Base-by-base conservation (phyloP, 352 stramenopile species). In the Phytophthora citrophthora region DNA sequence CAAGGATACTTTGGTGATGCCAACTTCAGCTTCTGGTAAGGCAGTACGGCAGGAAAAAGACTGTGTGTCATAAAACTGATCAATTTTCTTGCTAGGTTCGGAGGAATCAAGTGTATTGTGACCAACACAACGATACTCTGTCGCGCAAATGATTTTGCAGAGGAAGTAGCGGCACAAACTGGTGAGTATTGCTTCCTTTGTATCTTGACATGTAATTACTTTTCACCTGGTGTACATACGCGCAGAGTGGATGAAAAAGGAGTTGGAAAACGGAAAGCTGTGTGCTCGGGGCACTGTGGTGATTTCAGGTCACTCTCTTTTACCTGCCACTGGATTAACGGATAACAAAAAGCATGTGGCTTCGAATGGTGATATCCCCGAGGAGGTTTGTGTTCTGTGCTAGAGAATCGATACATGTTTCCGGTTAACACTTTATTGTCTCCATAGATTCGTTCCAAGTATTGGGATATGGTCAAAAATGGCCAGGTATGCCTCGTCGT, bases 21-120 rank as follows among this genome's bases (percentile, higher is more conserved):
- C 12, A 69, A 64, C 55, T 94, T 88, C 56, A 89, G 79, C 50
- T 94, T 96, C 53, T 96, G 88, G 88, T 91, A n/a, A n/a, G 32
- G 29, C 0, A 31, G 11, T 31, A 23, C 12, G 49, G 11, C 11
- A 18, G 7, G 23, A 9, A 45, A 40, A 61, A 11, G 3, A 20
- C 2, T 16, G 9, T 18, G 46, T 5, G 9, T 34, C 7, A 11
- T 10, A 34, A 13, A 12, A 34, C 29, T 20, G 36, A 70, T 18
- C n/a, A 31, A 15, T 18, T 50, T 2, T 12, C 2, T n/a, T 66
- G 6, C 18, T 24, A 95, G 86, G 86, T 77, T 83, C 41, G 83
- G 83, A 12, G 87, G 84, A 7, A 81, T 91, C 56, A 95, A 94
- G 52, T 91, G 77, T 43, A 88, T 95, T 29, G 83, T 94, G 15